Evolutionary conservation across 768 basidiomycete species (phyloP), one percentile per base, ranked within the genome.

Genomic region (Hypsizygus marmoreus): DNA sequence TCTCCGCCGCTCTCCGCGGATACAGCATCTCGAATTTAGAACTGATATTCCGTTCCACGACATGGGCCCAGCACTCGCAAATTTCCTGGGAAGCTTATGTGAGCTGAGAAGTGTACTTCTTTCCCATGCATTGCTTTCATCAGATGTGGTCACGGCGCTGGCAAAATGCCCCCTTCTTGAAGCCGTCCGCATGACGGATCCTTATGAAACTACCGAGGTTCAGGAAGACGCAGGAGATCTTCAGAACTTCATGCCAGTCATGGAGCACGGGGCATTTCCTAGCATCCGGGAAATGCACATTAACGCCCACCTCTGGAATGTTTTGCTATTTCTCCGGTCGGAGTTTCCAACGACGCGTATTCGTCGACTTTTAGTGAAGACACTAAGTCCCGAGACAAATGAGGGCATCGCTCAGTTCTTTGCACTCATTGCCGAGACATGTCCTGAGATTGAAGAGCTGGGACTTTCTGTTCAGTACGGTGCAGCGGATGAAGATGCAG

Each of bases 41-140:
- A 42, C 52, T 23, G 33, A 46, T 9, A 45, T 49, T 16, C 19
- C 30, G 13, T 49, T 49, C 37, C 50, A 30, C 31, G 35, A 44
- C 16, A 32, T 53, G 16, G 52, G 52, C 25, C 47, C 47, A 9
- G 25, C 40, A 9, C 26, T 53, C 4, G 42, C 45, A 12, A 37
- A 46, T 13, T 49, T 53, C n/a, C 24, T 53, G n/a, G n/a, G n/a
- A n/a, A n/a, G n/a, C 50, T 40, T 74, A 50, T 7, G 17, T 36
- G 20, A 33, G 4, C 43, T 48, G 19, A 41, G 34, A 16, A 26
- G 20, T 11, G 33, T 45, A 12, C 23, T 28, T 6, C 35, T 53
- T n/a, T 44, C 46, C 4, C 47, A 53, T 22, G 33, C 38, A 19
- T 40, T 49, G 13, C 39, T 49, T 2, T 40, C 45, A 5, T 52